phyloP scores from a whole-genome alignment of 176 grass and related monocot species.

The Lolium multiflorum region DNA sequence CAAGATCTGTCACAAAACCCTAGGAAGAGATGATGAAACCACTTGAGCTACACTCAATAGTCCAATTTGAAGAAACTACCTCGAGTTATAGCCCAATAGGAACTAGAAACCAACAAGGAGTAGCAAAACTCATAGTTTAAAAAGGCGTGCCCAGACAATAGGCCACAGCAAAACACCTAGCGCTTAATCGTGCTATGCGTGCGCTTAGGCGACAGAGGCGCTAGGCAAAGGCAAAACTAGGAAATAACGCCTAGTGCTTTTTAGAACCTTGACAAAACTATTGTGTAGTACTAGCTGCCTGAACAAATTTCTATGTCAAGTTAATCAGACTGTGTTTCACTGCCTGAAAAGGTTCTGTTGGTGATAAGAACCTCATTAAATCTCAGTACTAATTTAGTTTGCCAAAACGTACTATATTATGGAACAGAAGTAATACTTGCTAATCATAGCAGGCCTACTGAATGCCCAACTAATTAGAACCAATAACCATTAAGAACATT shows the following conservation, averaged over 20 bases:
- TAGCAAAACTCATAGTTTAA: background rate
- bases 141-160: too few species aligned
- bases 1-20: constrained; percentile 18
- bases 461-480: constrained; percentile 18
- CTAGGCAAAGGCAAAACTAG: too few species aligned
- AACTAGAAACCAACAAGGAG: constrained; percentile 11
- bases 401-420: too few species aligned
- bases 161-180: too few species aligned
- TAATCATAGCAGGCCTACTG: constrained; percentile 1
- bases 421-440: background rate
- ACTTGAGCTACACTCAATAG: constrained; percentile 1
- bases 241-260: too few species aligned
- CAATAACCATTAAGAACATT: constrained; percentile 16
- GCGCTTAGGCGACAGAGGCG: too few species aligned
- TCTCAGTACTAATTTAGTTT: background rate
- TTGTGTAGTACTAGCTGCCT: constrained; percentile 1
- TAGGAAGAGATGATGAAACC: background rate
- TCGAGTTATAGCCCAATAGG: background rate
- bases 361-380: background rate
- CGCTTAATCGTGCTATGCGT: too few species aligned
- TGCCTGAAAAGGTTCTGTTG: background rate
- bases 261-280: background rate
- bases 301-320: background rate
- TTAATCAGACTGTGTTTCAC: background rate
- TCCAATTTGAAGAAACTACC: background rate